Evolutionary conservation across 2,329 filamentous ascomycete genomes (phyloP).

Genomic region (Aspergillus chevalieri): DNA sequence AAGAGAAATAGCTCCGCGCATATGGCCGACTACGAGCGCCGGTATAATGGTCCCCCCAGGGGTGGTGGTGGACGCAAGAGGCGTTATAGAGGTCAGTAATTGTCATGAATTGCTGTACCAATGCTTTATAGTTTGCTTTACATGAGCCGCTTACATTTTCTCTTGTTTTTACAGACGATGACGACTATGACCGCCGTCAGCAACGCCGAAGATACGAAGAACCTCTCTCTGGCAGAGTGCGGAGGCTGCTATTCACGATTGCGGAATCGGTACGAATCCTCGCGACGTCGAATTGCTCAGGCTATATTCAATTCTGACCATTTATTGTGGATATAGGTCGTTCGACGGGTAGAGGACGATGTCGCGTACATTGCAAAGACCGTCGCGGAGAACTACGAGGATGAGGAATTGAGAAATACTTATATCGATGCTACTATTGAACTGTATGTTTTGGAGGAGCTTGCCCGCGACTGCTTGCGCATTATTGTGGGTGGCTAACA

Average conservation of each 20-base stretch:
- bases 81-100: slow-evolving; percentile 64
- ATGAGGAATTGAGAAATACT: slow-evolving; percentile 65
- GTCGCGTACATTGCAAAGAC: slow-evolving; percentile 67
- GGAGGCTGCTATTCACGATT: slow-evolving; percentile 71
- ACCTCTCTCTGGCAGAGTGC: slow-evolving; percentile 63
- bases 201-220: slow-evolving; percentile 70
- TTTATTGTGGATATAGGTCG: slow-evolving; percentile 41
- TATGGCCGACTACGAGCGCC: slow-evolving; percentile 54
- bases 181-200: slow-evolving; percentile 66
- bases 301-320: neutral
- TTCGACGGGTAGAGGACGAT: slow-evolving; percentile 73
- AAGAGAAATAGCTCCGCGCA: slow-evolving; percentile 2
- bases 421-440: slow-evolving; percentile 71
- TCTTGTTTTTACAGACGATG: slow-evolving; percentile 54
- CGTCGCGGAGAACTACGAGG: slow-evolving; percentile 78
- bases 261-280: slow-evolving; percentile 60
- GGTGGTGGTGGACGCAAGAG: slow-evolving; percentile 58
- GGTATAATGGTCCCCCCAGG: slow-evolving; percentile 43
- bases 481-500: slow-evolving; percentile 11
- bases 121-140: neutral
- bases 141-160: slow-evolving; percentile 21
- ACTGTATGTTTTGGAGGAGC: slow-evolving; percentile 48
- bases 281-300: slow-evolving; percentile 2
- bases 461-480: slow-evolving; percentile 1
- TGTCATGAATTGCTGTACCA: neutral